Conservation (phyloP, 352 stramenopile species). For the Phytophthora crassamura region DNA sequence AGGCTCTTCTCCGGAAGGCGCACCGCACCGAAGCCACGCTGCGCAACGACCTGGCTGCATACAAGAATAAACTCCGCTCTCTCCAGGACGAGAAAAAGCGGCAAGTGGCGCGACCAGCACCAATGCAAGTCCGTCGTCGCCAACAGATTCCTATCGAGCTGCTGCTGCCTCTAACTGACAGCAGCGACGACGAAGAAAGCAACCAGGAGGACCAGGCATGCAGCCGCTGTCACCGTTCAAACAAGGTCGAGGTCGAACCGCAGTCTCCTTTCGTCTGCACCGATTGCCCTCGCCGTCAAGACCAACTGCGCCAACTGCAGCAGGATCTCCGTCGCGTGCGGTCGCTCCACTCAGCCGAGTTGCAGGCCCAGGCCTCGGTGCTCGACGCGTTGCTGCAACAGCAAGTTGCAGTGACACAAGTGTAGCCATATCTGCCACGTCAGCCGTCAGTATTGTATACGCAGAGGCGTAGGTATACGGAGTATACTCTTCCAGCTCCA, state of each 20-base stretch:
- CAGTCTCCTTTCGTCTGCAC: conserved; percentile 16
- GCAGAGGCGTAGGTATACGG: no score
- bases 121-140: conserved; percentile 6
- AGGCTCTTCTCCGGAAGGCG: conserved; percentile 33
- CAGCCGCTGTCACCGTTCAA: neutral
- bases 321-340: conserved; percentile 38
- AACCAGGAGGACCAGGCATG: conserved; percentile 16
- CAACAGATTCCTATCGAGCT: conserved; percentile 27
- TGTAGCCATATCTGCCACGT: conserved; percentile 34
- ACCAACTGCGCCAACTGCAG: conserved; percentile 26
- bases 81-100: conserved; percentile 35
- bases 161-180: conserved; percentile 28
- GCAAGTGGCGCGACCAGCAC: neutral
- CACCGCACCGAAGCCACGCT: conserved; percentile 44
- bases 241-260: neutral
- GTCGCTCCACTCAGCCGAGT: conserved; percentile 39
- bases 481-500: neutral
- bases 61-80: conserved; percentile 31
- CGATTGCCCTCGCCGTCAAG: conserved; percentile 32
- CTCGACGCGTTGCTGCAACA: conserved; percentile 25
- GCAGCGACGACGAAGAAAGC: conserved; percentile 30
- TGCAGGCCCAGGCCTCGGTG: conserved; percentile 41
- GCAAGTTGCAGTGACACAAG: conserved; percentile 23
- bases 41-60: conserved; percentile 28
- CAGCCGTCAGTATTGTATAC: conserved; percentile 18